A percentile compares a stretch with the other conserved stretches of the same genome.
phyloP scores from a whole-genome alignment of 805 yeast genomes.

The Spencermartinsiella europaea region DNA sequence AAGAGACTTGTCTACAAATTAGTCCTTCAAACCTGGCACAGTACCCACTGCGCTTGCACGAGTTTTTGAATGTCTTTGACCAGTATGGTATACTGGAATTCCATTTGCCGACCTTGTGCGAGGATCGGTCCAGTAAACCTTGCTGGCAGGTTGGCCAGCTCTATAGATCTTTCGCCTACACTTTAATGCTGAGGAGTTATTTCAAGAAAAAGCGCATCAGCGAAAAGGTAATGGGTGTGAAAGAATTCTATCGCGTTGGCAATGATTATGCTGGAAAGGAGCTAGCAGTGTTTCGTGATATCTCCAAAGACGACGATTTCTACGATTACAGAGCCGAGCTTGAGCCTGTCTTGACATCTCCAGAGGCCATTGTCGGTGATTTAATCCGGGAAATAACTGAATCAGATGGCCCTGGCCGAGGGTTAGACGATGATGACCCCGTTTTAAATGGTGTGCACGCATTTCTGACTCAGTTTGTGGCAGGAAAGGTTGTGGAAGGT shows the following conservation, averaged over 20 bases:
- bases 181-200: background rate
- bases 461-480: background rate
- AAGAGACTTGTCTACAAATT: background rate
- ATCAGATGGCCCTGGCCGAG: background rate
- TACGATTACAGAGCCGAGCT: background rate
- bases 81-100: background rate
- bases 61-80: background rate
- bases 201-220: background rate
- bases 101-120: background rate
- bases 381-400: background rate
- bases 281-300: background rate
- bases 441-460: background rate
- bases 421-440: background rate
- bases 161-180: slow-evolving; percentile 1
- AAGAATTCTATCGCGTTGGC: background rate
- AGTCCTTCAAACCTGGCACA: background rate
- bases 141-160: background rate
- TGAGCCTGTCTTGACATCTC: background rate
- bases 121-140: background rate
- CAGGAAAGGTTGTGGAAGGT: background rate
- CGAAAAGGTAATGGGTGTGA: background rate
- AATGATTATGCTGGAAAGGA: background rate
- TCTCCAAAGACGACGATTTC: background rate
- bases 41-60: background rate
- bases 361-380: background rate